Base-by-base conservation (phyloP, 805 yeast genomes). In the Candida lessepsii region DNA sequence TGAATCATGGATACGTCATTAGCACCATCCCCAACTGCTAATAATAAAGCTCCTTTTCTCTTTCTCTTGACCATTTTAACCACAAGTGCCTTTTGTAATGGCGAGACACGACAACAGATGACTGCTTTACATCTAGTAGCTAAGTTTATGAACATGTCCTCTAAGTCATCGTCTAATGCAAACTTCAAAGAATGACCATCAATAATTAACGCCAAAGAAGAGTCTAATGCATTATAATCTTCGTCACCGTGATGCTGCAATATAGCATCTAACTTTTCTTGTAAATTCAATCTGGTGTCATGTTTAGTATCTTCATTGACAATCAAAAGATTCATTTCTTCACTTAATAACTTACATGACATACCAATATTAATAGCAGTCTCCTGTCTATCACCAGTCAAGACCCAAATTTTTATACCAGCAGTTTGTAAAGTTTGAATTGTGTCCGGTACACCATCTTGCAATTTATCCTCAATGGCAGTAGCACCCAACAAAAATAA, bases 21-120 rank as follows among this genome's bases (percentile, higher is more conserved):
- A 2, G 99, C 99, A 56, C 99, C 99, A 64, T 93, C 99, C 31
- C 99, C 99, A 56, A 93, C 84, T 1, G 99, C 98, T 44, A 93
- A 69, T 30, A 95, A 62, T 29, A 86, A 61, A 2, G 96, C 78
- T 35, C 84, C 81, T 55, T 76, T 75, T 60, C 65, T 65, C 65
- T 87, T 83, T 36, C 86, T 70, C 58, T 93, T 93, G 15, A 91
- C 98, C 76, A 93, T 77, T 56, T 87, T 88, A 17, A 93, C 99
- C 13, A 93, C 99, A 39, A 93, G 67, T 0, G 99, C 99, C 58
- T 93, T 93, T 55, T 93, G 99, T 42, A 93, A 70, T 0, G 99
- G 99, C 1, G 98, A 91, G 1, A 93, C 99, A 58, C 99, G 81
- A 65, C 99, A 93, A 59, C 99, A 93, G 24, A 93, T 84, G 10